These are phyloP conservation scores for Colletotrichum somersetense DNA, from an alignment of 2,329 filamentous ascomycete species.

Conservation along the genomic window DNA sequence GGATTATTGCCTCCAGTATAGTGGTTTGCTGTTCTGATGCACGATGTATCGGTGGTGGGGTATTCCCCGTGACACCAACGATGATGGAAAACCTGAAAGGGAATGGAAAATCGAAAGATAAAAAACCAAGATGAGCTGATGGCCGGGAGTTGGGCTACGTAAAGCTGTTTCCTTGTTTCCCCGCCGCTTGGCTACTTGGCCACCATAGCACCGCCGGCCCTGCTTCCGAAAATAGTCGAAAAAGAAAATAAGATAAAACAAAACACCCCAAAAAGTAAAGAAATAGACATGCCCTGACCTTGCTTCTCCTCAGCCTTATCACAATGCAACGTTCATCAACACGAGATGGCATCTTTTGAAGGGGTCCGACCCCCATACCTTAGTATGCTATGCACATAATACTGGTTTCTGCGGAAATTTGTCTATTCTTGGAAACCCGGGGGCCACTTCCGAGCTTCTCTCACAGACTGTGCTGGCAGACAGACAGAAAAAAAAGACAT, in stretches of 20 bases:
- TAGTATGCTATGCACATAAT: background rate
- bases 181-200: background rate
- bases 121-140: background rate
- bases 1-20: background rate
- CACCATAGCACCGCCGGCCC: background rate
- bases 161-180: constrained; percentile 3
- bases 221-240: constrained; percentile 22
- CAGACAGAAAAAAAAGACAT: background rate
- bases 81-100: background rate
- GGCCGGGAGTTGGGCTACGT: background rate
- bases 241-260: background rate
- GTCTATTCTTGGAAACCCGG: constrained; percentile 33
- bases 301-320: constrained; percentile 29
- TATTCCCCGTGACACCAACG: constrained; percentile 25
- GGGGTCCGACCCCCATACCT: background rate
- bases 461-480: background rate
- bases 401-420: background rate
- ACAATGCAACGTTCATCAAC: background rate
- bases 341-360: constrained; percentile 19
- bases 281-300: background rate
- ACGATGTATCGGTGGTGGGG: background rate
- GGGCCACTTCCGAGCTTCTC: background rate
- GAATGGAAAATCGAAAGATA: background rate
- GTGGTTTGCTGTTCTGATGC: background rate
- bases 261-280: background rate